A percentile compares a stretch with the other conserved stretches of the same genome.
Conservation (phyloP, 2,329 filamentous ascomycete species). For the Aspergillus luchuensis region DNA sequence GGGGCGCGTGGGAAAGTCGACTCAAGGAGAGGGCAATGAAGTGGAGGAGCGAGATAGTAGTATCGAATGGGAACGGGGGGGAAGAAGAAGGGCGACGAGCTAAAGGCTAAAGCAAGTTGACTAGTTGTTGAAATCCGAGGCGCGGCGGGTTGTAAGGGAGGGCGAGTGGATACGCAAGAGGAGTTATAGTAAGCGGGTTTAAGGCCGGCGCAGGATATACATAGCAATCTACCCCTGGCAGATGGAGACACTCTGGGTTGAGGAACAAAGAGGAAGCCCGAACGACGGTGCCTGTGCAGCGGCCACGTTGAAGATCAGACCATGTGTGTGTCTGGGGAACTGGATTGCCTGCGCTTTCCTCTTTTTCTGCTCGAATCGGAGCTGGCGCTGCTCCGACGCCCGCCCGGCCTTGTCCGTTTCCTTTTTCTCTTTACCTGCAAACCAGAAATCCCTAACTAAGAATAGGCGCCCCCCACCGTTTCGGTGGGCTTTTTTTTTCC, state of each 20-base stretch:
- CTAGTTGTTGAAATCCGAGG: conserved; percentile 3
- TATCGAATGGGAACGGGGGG: conserved; percentile 1
- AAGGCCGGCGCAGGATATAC: conserved; percentile 7
- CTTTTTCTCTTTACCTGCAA: not conserved
- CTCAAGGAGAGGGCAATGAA: not conserved
- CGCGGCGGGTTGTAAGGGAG: conserved; percentile 8
- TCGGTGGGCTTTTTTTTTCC: not conserved
- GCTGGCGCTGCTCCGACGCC: not conserved
- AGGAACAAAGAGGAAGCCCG: conserved; percentile 7
- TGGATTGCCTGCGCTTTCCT: conserved; percentile 7
- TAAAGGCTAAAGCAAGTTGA: not conserved
- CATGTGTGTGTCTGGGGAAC: conserved; percentile 26
- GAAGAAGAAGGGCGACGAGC: not conserved
- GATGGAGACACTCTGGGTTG: conserved; percentile 12
- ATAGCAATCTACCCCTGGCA: conserved; percentile 15
- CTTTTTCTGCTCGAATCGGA: conserved; percentile 20
- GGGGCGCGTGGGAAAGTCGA: conserved; percentile 6
- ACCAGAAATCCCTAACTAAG: not conserved
- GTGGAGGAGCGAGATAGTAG: not conserved
- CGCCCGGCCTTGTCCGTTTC: not conserved
- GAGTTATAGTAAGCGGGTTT: conserved; percentile 4
- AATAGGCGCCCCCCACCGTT: not conserved
- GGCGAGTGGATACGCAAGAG: conserved; percentile 4
- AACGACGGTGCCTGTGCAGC: conserved; percentile 5
- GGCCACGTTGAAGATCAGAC: conserved; percentile 28